A percentile compares a stretch with the other conserved stretches of the same genome.
These are phyloP conservation scores for Pisolithus tinctorius DNA, from an alignment of 768 basidiomycete species.

Conservation along the genomic window DNA sequence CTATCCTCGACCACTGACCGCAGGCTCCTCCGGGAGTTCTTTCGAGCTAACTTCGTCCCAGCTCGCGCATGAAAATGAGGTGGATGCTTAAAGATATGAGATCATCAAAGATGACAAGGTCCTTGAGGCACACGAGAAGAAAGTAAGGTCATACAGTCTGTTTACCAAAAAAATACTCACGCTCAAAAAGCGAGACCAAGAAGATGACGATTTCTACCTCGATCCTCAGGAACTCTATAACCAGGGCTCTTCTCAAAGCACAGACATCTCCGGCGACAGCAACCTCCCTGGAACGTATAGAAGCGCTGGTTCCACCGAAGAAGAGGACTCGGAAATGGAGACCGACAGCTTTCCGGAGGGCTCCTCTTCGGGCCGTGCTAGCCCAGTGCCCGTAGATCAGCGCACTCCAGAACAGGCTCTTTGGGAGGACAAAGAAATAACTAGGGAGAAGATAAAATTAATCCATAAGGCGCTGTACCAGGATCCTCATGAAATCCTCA, in stretches of 20 bases:
- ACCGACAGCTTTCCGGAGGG: not conserved
- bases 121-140: conserved; percentile 4
- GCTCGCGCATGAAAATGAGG: conserved; percentile 8
- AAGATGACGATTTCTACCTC: conserved; percentile 5
- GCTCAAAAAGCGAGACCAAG: conserved; percentile 4
- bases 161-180: not conserved
- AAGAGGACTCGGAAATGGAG: not conserved
- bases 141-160: not conserved
- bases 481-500: not conserved
- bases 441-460: conserved; percentile 3
- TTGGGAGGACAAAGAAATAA: not conserved
- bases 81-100: not conserved
- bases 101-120: conserved; percentile 2
- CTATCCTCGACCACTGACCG: conserved; percentile 9
- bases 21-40: conserved; percentile 4
- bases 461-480: conserved; percentile 1
- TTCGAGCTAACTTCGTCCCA: conserved; percentile 5
- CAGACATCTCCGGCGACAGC: not conserved
- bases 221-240: conserved; percentile 5
- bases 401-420: conserved; percentile 5
- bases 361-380: conserved; percentile 2
- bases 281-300: not conserved
- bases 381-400: not conserved
- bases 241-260: conserved; percentile 6
- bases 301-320: not conserved